Percentiles rank a stretch among this genome's conserved stretches.
These are phyloP conservation scores for Saccharomyces mikatae DNA, from an alignment of 805 yeast genomes.

Conservation along the genomic window DNA sequence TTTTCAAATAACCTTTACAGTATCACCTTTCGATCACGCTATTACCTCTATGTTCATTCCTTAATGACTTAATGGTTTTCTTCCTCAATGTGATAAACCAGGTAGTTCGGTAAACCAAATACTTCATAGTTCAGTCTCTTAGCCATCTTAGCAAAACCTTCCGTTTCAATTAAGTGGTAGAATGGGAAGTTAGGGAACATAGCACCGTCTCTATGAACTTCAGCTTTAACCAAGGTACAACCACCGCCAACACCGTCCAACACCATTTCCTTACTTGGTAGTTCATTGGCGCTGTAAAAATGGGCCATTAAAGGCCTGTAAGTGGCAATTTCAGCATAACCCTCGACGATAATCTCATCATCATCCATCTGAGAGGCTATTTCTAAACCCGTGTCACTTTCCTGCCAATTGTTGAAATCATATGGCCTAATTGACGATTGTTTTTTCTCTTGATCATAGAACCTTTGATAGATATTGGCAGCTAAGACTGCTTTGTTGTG, in stretches of 20 bases:
- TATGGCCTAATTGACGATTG: conserved; percentile 67
- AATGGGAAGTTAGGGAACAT: conserved; percentile 99
- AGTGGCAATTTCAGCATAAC: conserved; percentile 87
- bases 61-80: conserved; percentile 19
- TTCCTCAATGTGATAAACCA: conserved; percentile 88
- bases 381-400: conserved; percentile 68
- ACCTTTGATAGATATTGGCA: conserved; percentile 91
- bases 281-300: conserved; percentile 61
- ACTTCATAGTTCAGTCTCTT: conserved; percentile 87
- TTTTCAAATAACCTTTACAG: neutral
- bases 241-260: conserved; percentile 99
- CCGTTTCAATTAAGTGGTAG: conserved; percentile 93
- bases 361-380: conserved; percentile 66
- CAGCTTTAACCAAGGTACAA: conserved; percentile 90
- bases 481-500: conserved; percentile 84
- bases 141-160: conserved; percentile 98
- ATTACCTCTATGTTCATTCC: neutral
- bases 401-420: conserved; percentile 95
- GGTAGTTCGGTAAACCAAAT: conserved; percentile 86
- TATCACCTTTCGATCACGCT: neutral
- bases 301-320: conserved; percentile 93
- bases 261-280: conserved; percentile 58
- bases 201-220: conserved; percentile 98
- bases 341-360: conserved; percentile 92
- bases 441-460: conserved; percentile 49